Evolutionary conservation across 345 rosid species (phyloP), one percentile per base, ranked within the genome.

Genomic region (Camelina hispida): DNA sequence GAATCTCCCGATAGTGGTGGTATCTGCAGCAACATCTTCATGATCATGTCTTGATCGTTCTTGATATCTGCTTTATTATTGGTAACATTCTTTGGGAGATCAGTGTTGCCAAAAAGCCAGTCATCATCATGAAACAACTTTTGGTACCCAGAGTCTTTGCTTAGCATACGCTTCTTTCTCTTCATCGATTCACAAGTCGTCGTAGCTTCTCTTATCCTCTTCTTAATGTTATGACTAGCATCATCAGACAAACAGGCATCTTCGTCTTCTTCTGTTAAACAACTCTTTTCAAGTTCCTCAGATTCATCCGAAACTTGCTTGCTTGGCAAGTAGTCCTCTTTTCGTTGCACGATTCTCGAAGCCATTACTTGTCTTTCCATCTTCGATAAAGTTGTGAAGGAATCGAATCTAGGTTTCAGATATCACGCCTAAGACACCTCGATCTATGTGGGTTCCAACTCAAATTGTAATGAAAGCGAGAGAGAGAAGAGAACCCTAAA

Each of bases 171-270:
- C n/a, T 22, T 50, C 40, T n/a, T 53, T 59, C 23, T 71, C 40
- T 68, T 17, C 17, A 11, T 48, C 4, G 68, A 12, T 7, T 16
- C 47, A 48, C 10, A 5, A 17, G 68, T 23, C 40, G 40, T 9
- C 42, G 35, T 13, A 6, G 22, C 10, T 23, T 69, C 54, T 37
- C 62, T 58, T 76, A 75, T 81, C 38, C 80, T 72, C 79, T 82
- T 80, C 22, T 79, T 82, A 43, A 82, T 68, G 73, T 77, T 80
- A 51, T 82, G 72, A 56, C 40, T 56, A 32, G 22, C 42, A 57
- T 84, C 40, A 57, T 84, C 86, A 13, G 85, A 80, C 23, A 78
- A 37, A 50, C 67, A 76, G 11, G 78, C 78, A 10, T 28, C 37
- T 34, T 34, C 52, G 44, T 60, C 48, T 20, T 61, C 69, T 61